phyloP scores from a whole-genome alignment of 2,329 filamentous ascomycete genomes.

The Aspergillus pseudoglaucus region DNA sequence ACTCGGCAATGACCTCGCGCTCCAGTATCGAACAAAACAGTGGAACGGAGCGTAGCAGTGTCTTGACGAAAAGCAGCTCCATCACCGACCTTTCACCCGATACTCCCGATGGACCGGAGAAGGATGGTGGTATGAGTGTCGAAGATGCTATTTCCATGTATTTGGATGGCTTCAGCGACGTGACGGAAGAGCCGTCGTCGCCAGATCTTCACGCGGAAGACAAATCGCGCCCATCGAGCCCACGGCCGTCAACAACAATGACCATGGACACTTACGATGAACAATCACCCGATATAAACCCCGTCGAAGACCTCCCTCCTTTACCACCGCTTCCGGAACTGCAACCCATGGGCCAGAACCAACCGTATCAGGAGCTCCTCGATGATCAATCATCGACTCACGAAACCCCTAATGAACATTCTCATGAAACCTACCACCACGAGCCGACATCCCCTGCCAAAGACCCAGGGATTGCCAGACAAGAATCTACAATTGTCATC shows the following conservation, averaged over 20 bases:
- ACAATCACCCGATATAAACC: constrained; percentile 13
- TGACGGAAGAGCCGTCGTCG: constrained; percentile 31
- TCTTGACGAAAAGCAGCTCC: constrained; percentile 72
- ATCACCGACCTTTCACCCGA: constrained; percentile 53
- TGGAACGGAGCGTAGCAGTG: constrained; percentile 75
- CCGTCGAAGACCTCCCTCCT: constrained; percentile 15
- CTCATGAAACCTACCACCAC: constrained; percentile 3
- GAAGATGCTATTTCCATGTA: constrained; percentile 58
- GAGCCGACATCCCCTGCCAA: constrained; percentile 1
- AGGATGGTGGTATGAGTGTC: constrained; percentile 49
- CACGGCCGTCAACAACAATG: constrained; percentile 21
- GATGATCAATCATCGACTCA: constrained; percentile 1
- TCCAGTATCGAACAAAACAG: constrained; percentile 53
- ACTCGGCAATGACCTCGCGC: constrained; percentile 54
- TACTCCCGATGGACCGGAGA: constrained; percentile 62
- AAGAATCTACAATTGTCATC: constrained; percentile 22
- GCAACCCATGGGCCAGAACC: constrained; percentile 1
- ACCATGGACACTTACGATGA: constrained; percentile 16
- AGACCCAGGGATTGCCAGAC: background rate
- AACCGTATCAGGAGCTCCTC: background rate
- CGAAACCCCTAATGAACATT: constrained; percentile 6
- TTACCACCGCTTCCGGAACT: constrained; percentile 12
- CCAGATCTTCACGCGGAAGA: constrained; percentile 25
- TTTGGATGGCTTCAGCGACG: constrained; percentile 50
- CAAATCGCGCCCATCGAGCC: constrained; percentile 25